A percentile compares a stretch with the other conserved stretches of the same genome.
Conservation (phyloP, 148 eudicot genomes). For the Linanthus parryae region DNA sequence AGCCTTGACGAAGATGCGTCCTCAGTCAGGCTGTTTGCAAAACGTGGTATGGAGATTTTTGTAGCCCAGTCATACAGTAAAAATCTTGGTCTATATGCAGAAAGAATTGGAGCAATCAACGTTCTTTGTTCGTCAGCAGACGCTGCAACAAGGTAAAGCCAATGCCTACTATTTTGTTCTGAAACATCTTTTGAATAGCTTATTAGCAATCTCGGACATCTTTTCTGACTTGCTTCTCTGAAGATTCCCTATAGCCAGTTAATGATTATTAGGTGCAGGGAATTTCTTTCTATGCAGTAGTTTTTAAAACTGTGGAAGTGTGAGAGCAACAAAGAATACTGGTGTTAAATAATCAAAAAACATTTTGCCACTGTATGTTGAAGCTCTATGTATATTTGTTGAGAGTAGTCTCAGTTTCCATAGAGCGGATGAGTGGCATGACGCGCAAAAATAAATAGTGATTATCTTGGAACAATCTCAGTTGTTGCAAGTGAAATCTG, state of each 20-base stretch:
- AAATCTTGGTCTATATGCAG: constrained; percentile 94
- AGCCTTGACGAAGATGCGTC: constrained; percentile 98
- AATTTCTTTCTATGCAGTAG: too few relatives aligned
- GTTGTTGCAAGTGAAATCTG: background rate
- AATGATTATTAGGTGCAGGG: too few relatives aligned
- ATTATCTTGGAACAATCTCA: too few relatives aligned
- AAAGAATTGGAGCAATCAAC: constrained; percentile 95
- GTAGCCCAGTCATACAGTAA: constrained; percentile 98
- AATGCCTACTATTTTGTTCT: background rate
- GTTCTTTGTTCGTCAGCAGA: constrained; percentile 84
- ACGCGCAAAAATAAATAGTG: too few relatives aligned
- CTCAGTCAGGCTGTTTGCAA: constrained; percentile 87
- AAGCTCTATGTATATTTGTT: too few relatives aligned
- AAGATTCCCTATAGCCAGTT: background rate
- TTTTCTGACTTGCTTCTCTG: background rate
- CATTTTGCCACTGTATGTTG: too few relatives aligned
- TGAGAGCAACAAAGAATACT: too few relatives aligned
- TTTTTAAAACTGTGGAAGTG: too few relatives aligned
- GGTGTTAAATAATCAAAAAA: too few relatives aligned
- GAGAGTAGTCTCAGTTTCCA: too few relatives aligned
- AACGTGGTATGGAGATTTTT: constrained; percentile 86
- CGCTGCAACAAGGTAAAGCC: constrained; percentile 67
- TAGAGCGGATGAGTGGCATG: too few relatives aligned
- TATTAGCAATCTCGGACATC: background rate
- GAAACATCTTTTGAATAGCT: background rate